Percentiles rank a stretch among this genome's conserved stretches.
Evolutionary conservation across 371 early-diverging fungal genomes (phyloP).

Genomic region (Mortierella sp.): DNA sequence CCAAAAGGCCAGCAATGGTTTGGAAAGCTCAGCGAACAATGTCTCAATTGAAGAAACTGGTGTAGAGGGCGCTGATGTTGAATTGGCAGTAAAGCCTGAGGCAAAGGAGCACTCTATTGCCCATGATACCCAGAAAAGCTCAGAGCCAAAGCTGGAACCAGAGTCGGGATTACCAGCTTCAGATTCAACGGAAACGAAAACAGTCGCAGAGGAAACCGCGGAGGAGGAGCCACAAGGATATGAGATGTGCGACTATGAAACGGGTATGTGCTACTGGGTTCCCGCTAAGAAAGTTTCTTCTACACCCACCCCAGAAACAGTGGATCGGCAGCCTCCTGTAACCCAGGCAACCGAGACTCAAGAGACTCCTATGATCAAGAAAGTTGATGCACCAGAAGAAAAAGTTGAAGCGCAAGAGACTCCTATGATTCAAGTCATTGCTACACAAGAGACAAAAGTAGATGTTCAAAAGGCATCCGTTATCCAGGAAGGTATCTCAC

Average conservation of each 20-base stretch:
- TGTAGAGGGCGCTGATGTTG: no score
- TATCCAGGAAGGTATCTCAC: not conserved
- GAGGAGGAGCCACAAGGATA: constrained; percentile 33
- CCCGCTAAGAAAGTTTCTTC: constrained; percentile 24
- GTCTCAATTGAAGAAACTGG: constrained; percentile 7
- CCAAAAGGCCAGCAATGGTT: not conserved
- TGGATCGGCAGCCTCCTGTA: no score
- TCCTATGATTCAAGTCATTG: no score
- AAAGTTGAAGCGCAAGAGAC: not conserved
- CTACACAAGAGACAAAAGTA: not conserved
- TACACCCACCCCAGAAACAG: no score
- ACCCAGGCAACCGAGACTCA: no score
- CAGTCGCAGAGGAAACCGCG: not conserved
- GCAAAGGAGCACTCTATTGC: not conserved
- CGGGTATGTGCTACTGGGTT: constrained; percentile 43
- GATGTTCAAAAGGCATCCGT: not conserved
- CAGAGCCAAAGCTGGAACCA: not conserved
- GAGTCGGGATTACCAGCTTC: not conserved
- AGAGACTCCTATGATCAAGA: not conserved
- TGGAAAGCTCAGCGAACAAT: constrained; percentile 7
- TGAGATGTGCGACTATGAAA: constrained; percentile 39
- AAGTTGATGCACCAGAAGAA: not conserved
- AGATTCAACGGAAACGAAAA: not conserved
- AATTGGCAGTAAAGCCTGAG: no score
- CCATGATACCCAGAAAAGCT: not conserved